Conservation (phyloP, 2,329 filamentous ascomycete genomes). For the Cladosporium phlei region DNA sequence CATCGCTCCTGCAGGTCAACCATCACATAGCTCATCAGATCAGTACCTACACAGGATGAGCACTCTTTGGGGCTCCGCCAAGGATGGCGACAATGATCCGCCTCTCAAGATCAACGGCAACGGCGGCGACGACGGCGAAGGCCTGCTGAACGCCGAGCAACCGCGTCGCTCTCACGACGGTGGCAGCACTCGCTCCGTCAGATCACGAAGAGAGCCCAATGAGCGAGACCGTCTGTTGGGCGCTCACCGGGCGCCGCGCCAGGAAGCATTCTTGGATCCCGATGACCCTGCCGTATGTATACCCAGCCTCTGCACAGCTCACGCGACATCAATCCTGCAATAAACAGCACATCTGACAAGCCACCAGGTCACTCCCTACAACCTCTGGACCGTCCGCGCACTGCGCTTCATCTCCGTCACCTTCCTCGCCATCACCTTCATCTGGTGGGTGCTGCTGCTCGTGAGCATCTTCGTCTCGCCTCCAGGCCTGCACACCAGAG, state of each 20-base stretch:
- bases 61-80: conserved; percentile 53
- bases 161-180: conserved; percentile 19
- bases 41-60: conserved; percentile 38
- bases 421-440: conserved; percentile 68
- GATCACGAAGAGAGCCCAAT: conserved; percentile 43
- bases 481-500: conserved; percentile 76
- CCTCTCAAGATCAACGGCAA: conserved; percentile 26
- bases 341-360: conserved; percentile 14
- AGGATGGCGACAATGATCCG: conserved; percentile 34
- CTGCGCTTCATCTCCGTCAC: conserved; percentile 72
- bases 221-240: conserved; percentile 66
- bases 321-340: conserved; percentile 6
- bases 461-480: conserved; percentile 87
- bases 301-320: no score
- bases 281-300: conserved; percentile 69
- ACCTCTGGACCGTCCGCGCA: conserved; percentile 83
- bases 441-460: conserved; percentile 93
- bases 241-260: conserved; percentile 48
- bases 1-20: no score
- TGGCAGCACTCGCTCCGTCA: conserved; percentile 8
- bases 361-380: conserved; percentile 72
- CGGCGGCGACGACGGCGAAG: no score
- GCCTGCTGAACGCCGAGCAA: conserved; percentile 22
- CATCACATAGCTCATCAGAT: no score
- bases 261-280: conserved; percentile 66